phyloP scores from a whole-genome alignment of 352 stramenopile genomes.

The Phytophthora sp. region DNA sequence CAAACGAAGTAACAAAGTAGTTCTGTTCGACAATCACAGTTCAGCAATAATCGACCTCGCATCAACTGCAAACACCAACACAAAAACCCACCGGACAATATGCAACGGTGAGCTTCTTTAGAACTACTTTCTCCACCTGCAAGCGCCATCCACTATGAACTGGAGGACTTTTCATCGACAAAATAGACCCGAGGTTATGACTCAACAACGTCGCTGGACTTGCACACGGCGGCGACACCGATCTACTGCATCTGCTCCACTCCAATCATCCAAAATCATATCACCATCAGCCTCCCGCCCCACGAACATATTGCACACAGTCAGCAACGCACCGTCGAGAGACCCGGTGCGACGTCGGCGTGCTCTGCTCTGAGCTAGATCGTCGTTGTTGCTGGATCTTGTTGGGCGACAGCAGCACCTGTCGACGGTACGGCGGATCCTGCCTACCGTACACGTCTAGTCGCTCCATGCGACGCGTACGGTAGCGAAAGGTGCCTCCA shows the following conservation, averaged over 20 bases:
- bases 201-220: slow-evolving; percentile 53
- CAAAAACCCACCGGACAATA: slow-evolving; percentile 31
- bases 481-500: slow-evolving; percentile 36
- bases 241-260: slow-evolving; percentile 25
- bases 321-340: slow-evolving; percentile 25
- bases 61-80: neutral
- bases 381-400: slow-evolving; percentile 18
- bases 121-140: slow-evolving; percentile 32
- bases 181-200: slow-evolving; percentile 39
- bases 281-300: too few species aligned
- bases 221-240: slow-evolving; percentile 37
- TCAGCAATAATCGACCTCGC: neutral
- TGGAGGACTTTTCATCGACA: slow-evolving; percentile 55
- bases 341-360: slow-evolving; percentile 19
- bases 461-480: slow-evolving; percentile 34
- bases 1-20: slow-evolving; percentile 44
- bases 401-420: slow-evolving; percentile 17
- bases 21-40: slow-evolving; percentile 29
- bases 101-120: slow-evolving; percentile 34
- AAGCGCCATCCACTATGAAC: slow-evolving; percentile 14
- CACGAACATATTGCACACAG: too few species aligned
- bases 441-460: slow-evolving; percentile 33
- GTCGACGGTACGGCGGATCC: slow-evolving; percentile 24
- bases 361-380: slow-evolving; percentile 30
- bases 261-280: too few species aligned